A percentile compares a stretch with the other conserved stretches of the same genome.
phyloP scores from a whole-genome alignment of 306 rosid genomes.

The Styphnolobium japonicum region DNA sequence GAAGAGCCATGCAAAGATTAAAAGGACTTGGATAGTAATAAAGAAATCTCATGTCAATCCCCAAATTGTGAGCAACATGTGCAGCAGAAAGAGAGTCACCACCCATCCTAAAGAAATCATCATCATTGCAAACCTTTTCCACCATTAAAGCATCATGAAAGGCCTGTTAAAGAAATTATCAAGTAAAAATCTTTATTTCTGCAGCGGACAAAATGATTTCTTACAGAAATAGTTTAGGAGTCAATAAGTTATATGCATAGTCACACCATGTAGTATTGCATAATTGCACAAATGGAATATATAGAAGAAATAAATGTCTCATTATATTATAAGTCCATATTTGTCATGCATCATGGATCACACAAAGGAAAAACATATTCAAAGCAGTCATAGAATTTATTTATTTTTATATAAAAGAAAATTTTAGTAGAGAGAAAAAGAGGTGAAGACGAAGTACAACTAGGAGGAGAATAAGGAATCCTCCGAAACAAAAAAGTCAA shows the following conservation, averaged over 20 bases:
- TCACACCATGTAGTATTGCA: background rate
- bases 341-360: conserved; percentile 1
- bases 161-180: conserved; percentile 50
- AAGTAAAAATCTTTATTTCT: conserved; percentile 17
- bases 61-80: conserved; percentile 71
- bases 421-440: background rate
- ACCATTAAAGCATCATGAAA: conserved; percentile 61
- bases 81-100: conserved; percentile 93
- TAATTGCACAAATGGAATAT: background rate
- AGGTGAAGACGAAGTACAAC: background rate
- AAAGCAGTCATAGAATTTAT: background rate
- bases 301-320: conserved; percentile 5
- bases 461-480: background rate
- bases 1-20: conserved; percentile 66
- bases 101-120: conserved; percentile 80
- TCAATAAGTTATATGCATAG: conserved; percentile 7
- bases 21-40: conserved; percentile 63
- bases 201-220: background rate
- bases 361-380: background rate
- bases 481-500: background rate
- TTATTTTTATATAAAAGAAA: background rate
- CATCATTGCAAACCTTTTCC: conserved; percentile 60
- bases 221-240: conserved; percentile 6
- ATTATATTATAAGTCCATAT: background rate
- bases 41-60: conserved; percentile 73